Evolutionary conservation across 176 grass and related monocot genomes (phyloP), one percentile per base, ranked within the genome.

Genomic region (Carex myosuroides): DNA sequence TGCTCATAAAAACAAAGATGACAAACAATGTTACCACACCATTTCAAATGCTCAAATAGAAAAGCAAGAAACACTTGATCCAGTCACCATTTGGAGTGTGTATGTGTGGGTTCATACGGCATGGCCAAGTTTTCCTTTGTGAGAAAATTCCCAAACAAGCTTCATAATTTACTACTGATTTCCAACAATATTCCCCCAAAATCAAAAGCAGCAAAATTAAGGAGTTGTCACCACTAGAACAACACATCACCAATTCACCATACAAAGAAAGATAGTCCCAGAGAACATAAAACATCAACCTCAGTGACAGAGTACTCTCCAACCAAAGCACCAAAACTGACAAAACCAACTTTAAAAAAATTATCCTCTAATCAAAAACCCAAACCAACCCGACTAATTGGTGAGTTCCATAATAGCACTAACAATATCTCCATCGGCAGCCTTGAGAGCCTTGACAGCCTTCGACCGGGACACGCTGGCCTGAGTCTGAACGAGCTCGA

Each of bases 401-500:
- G 91, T 94, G 10, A 94, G 79, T 21, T 94, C 92, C 92, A 94
- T 94, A 42, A 94, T 89, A 5, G 92, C 92, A 4, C 82, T 87
- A 41, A 91, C 92, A 37, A 91, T 94, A 76, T 94, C 92, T n/a
- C 92, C 92, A 14, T 87, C 58, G 0, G 92, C 87, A 6, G 53
- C 55, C 81, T 84, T 87, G 18, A 94, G 85, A 0, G 92, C 71
- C 52, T 84, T 94, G 21, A 91, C 89, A 33, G 92, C 92, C 92
- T 53, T 91, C 7, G 87, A 4, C 79, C 87, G 90, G 0, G 87
- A 37, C 71, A 91, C 89, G 0, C 78, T 61, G 3, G 92, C 92
- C 82, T 94, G 89, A 13, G 85, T 88, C 89, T 94, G 64, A 94
- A 94, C 92, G 2, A 94, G 83, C 9, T 94, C 89, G 33, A 94